phyloP scores from a whole-genome alignment of 768 basidiomycete species.

The Rubroboletus pulcherrimus region DNA sequence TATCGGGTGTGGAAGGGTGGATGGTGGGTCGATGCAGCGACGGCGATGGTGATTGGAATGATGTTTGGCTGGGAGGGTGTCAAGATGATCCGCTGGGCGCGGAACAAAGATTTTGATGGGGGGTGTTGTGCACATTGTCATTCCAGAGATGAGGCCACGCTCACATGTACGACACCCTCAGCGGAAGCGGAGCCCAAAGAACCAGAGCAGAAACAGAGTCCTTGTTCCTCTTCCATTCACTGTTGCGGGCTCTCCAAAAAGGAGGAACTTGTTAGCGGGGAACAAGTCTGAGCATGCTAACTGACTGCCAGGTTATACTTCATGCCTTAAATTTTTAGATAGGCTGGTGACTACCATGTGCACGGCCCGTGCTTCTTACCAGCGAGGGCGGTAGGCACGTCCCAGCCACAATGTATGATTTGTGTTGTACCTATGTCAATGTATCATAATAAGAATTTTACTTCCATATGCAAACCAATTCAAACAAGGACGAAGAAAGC shows the following conservation, averaged over 20 bases:
- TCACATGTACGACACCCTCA: not conserved
- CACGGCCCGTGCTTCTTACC: not conserved
- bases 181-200: not conserved
- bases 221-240: not conserved
- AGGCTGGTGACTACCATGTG: too few relatives aligned
- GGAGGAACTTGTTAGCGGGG: not conserved
- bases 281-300: conserved; percentile 3
- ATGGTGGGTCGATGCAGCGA: conserved; percentile 48
- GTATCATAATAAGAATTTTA: not conserved
- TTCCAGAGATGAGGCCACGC: not conserved
- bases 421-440: not conserved
- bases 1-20: conserved; percentile 41
- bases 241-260: conserved; percentile 4
- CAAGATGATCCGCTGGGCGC: conserved; percentile 42
- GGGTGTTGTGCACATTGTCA: conserved; percentile 33
- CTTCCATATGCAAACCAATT: not conserved
- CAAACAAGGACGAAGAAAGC: not conserved
- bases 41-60: conserved; percentile 37
- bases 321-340: not conserved
- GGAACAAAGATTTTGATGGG: conserved; percentile 33
- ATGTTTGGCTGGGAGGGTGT: conserved; percentile 44
- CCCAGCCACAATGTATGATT: not conserved
- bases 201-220: not conserved
- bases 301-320: not conserved
- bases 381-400: not conserved